Conservation (phyloP, 2,329 filamentous ascomycete species). For the Madurella fahalii region DNA sequence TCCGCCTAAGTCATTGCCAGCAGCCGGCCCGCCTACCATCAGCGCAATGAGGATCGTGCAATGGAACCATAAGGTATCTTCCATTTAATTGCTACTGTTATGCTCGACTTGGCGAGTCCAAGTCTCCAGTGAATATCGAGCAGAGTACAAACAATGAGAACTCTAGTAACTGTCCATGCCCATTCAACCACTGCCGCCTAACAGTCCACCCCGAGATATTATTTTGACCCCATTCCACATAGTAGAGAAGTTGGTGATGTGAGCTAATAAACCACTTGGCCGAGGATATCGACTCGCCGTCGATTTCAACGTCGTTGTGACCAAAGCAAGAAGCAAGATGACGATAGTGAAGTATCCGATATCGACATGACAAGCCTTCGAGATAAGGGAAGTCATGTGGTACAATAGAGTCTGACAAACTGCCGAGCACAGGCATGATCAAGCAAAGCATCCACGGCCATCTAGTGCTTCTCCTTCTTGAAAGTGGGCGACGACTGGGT, state of each 20-base stretch:
- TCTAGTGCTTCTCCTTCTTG: conserved; percentile 39
- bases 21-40: not conserved
- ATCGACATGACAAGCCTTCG: conserved; percentile 17
- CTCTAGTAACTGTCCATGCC: conserved; percentile 18
- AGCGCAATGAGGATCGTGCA: not conserved
- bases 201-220: conserved; percentile 23
- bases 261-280: conserved; percentile 23
- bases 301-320: conserved; percentile 13
- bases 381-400: conserved; percentile 20
- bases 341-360: conserved; percentile 24
- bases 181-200: conserved; percentile 18
- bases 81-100: conserved; percentile 16
- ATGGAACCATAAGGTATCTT: conserved; percentile 12
- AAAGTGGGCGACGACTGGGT: conserved; percentile 49
- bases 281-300: conserved; percentile 11
- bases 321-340: conserved; percentile 21
- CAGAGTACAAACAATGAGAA: conserved; percentile 28
- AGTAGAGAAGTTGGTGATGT: conserved; percentile 24
- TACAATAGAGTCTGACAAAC: conserved; percentile 14
- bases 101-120: conserved; percentile 15
- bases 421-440: conserved; percentile 21
- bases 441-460: conserved; percentile 23
- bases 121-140: conserved; percentile 22
- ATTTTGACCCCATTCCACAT: conserved; percentile 16
- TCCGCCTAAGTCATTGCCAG: not conserved